These are phyloP conservation scores for Candida albicans DNA, from an alignment of 1,139 yeast genomes.

Conservation along the genomic window DNA sequence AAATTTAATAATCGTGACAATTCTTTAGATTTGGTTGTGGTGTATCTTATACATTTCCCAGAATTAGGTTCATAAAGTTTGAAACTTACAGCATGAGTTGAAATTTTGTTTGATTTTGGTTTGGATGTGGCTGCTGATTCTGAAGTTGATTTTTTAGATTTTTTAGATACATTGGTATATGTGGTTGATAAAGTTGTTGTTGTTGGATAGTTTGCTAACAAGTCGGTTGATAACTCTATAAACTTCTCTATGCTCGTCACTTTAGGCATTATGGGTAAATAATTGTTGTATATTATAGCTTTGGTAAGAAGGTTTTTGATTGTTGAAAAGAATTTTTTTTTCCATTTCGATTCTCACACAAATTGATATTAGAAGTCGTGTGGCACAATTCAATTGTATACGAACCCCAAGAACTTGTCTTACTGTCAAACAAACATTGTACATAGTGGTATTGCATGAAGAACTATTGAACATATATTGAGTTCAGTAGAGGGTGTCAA, in stretches of 20 bases:
- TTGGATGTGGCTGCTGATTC: slow-evolving; percentile 18
- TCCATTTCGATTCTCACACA: not conserved
- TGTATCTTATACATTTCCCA: slow-evolving; percentile 65
- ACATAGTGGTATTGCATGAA: too few species aligned
- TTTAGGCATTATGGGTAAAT: slow-evolving; percentile 12
- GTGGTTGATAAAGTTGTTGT: slow-evolving; percentile 41
- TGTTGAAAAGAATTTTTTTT: slow-evolving; percentile 4
- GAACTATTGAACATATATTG: too few species aligned
- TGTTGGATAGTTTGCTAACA: slow-evolving; percentile 40
- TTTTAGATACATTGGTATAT: slow-evolving; percentile 29
- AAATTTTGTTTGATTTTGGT: slow-evolving; percentile 13
- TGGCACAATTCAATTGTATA: too few species aligned
- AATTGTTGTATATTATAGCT: not conserved
- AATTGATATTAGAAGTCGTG: slow-evolving; percentile 1
- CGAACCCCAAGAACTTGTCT: too few species aligned
- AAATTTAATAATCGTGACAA: slow-evolving; percentile 76
- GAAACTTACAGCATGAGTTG: slow-evolving; percentile 48
- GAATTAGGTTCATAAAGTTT: slow-evolving; percentile 72
- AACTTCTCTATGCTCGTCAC: slow-evolving; percentile 31
- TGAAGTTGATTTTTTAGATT: slow-evolving; percentile 20
- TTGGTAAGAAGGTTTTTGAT: not conserved
- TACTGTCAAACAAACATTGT: too few species aligned
- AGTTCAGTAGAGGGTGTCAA: too few species aligned
- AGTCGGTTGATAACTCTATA: slow-evolving; percentile 33
- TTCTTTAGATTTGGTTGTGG: slow-evolving; percentile 70